Conservation (phyloP, 192 early-diverging fungal genomes). For the Backusella parvicylindrica region DNA sequence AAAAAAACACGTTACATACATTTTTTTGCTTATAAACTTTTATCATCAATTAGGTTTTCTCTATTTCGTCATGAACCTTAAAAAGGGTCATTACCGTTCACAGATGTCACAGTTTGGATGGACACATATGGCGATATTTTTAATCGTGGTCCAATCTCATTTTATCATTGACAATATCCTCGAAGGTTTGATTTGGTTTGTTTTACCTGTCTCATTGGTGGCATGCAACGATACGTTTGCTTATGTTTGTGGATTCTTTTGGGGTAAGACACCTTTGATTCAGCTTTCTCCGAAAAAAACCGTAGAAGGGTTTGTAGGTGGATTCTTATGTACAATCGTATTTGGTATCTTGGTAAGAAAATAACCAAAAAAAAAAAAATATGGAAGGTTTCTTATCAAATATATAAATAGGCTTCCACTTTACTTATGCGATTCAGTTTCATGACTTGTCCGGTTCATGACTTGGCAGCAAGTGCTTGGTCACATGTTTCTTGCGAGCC, state of each 20-base stretch:
- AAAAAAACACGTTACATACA: background rate
- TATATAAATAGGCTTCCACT: slow-evolving; percentile 39
- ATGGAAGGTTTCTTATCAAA: background rate
- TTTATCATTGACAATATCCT: slow-evolving; percentile 98
- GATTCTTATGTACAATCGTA: slow-evolving; percentile 74
- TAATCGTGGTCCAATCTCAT: slow-evolving; percentile 91
- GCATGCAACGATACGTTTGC: slow-evolving; percentile 95
- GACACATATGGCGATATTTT: slow-evolving; percentile 94
- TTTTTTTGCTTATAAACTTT: background rate
- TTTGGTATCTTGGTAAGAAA: slow-evolving; percentile 71
- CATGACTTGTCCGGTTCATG: slow-evolving; percentile 58
- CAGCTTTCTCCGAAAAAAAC: slow-evolving; percentile 96
- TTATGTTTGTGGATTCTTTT: slow-evolving; percentile 95
- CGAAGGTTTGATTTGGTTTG: slow-evolving; percentile 96
- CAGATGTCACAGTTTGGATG: slow-evolving; percentile 95
- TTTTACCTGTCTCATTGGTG: slow-evolving; percentile 83
- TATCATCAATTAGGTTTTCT: slow-evolving; percentile 61
- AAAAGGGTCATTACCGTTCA: slow-evolving; percentile 91
- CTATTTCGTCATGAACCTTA: slow-evolving; percentile 89
- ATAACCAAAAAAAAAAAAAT: too few species aligned
- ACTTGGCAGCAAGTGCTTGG: slow-evolving; percentile 46
- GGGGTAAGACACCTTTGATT: slow-evolving; percentile 86
- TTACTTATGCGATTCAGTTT: slow-evolving; percentile 48
- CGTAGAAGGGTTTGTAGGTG: slow-evolving; percentile 95
- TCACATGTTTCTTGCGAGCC: slow-evolving; percentile 47